Conservation (phyloP, 805 yeast species). For the Schwanniomyces sp. region DNA sequence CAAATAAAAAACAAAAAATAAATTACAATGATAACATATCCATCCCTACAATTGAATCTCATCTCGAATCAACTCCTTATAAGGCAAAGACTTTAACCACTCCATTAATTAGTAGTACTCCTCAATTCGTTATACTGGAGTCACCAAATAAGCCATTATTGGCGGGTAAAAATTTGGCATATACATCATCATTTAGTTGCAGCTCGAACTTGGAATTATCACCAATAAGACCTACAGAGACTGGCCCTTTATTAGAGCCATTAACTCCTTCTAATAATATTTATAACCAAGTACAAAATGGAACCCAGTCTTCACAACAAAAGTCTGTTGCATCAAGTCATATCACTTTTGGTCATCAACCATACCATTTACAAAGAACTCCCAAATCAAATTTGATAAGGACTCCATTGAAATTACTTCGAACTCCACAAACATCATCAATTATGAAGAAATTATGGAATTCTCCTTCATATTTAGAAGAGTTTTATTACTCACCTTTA, state of each 20-base stretch:
- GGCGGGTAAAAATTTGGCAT: constrained; percentile 45
- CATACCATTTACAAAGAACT: constrained; percentile 22
- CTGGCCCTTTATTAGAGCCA: constrained; percentile 68
- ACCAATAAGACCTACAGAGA: constrained; percentile 56
- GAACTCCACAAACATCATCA: constrained; percentile 44
- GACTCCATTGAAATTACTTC: constrained; percentile 36
- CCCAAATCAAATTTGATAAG: constrained; percentile 32
- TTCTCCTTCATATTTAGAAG: constrained; percentile 66
- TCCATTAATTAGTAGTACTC: constrained; percentile 9
- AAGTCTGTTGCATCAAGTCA: constrained; percentile 2
- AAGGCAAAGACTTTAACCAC: constrained; percentile 2
- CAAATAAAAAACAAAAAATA: constrained; percentile 13
- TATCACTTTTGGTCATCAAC: constrained; percentile 3
- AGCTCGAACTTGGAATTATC: constrained; percentile 63
- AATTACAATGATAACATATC: constrained; percentile 7
- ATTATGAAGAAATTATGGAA: constrained; percentile 57
- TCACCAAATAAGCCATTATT: constrained; percentile 42
- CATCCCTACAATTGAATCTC: constrained; percentile 9
- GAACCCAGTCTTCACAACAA: background rate
- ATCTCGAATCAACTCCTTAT: constrained; percentile 5
- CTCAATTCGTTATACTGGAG: constrained; percentile 24
- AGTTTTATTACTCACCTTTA: constrained; percentile 55
- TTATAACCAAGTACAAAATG: constrained; percentile 7
- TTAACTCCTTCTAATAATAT: constrained; percentile 49
- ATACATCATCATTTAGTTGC: constrained; percentile 67